Conservation (phyloP, 2,329 filamentous ascomycete species). For the Fusarium algeriense region DNA sequence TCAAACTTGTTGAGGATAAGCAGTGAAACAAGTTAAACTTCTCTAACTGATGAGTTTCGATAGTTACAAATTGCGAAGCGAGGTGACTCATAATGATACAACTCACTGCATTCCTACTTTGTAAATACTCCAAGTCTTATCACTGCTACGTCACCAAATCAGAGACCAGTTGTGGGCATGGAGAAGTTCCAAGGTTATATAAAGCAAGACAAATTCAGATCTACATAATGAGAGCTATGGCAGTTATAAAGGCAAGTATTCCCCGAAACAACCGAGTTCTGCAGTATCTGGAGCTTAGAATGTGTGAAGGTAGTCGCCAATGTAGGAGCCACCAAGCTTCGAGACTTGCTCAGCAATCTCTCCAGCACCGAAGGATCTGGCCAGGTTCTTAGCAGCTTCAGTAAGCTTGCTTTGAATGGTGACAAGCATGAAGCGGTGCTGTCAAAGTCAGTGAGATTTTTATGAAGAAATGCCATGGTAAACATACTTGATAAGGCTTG, state of each 20-base stretch:
- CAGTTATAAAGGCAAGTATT: rapidly evolving
- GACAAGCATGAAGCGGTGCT: constrained; percentile 35
- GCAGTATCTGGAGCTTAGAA: not conserved
- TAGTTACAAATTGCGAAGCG: too few relatives aligned
- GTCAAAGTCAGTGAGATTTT: rapidly evolving
- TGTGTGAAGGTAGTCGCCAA: constrained; percentile 32
- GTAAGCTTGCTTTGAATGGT: constrained; percentile 16
- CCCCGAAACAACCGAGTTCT: rapidly evolving
- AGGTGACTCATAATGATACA: too few relatives aligned
- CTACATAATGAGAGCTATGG: rapidly evolving
- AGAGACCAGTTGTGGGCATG: too few relatives aligned
- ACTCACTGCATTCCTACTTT: not conserved
- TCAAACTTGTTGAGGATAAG: too few relatives aligned
- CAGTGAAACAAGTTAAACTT: too few relatives aligned
- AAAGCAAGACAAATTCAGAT: rapidly evolving
- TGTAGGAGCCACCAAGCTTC: constrained; percentile 25
- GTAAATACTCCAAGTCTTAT: too few relatives aligned
- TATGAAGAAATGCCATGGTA: rapidly evolving
- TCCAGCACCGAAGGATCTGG: constrained; percentile 18
- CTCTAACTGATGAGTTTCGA: too few relatives aligned
- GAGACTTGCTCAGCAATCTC: constrained; percentile 20
- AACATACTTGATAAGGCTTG: constrained; percentile 32
- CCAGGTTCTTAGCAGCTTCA: constrained; percentile 18
- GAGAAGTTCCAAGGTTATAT: rapidly evolving
- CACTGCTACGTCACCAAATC: too few relatives aligned